Evolutionary conservation across 1,284 basidiomycete genomes (phyloP), one percentile per base, ranked within the genome.

Genomic region (Tylopilus orsonianus): DNA sequence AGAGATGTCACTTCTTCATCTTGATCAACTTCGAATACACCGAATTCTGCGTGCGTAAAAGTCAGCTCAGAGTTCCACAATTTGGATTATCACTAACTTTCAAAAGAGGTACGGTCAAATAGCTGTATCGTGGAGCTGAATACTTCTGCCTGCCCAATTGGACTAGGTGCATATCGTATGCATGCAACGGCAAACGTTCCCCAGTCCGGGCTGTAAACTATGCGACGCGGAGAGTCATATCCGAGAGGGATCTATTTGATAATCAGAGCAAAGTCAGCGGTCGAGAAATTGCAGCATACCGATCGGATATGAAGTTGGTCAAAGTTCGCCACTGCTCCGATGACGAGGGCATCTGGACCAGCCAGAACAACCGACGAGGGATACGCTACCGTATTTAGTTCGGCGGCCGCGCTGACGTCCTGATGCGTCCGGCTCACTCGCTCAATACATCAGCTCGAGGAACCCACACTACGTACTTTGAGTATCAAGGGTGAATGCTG

Each of bases 261-360:
- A 10, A 44, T 68, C 34, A 62, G 48, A 46, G 34, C 5, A 30
- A n/a, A 8, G 32, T 20, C 13, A 6, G 37, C 5, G 12, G 20
- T 6, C 16, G 23, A 41, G 47, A 33, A 48, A 16, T 30, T 19
- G n/a, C 16, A 29, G 62, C 79, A 51, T 62, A 92, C 87, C 26
- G 89, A 80, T 52, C 85, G 81, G 32, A 94, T 84, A 56, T 93
- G 88, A 64, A 93, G 77, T 69, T 90, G 90, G 59, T 90, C 85
- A 9, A 92, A 71, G 48, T 85, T 80, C n/a, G 73, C 72, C 13
- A 92, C 73, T 14, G 71, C 73, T 9, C 87, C 87, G 36, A 94
- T 78, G 39, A 79, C 66, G 8, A 94, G 65, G 1, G 79, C 74
- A 4, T 74, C 73, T 0, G 73, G 58, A 2, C 80, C 78, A 2